These are phyloP conservation scores for Penicillium sp. DNA, from an alignment of 2,329 filamentous ascomycete genomes.

Conservation along the genomic window DNA sequence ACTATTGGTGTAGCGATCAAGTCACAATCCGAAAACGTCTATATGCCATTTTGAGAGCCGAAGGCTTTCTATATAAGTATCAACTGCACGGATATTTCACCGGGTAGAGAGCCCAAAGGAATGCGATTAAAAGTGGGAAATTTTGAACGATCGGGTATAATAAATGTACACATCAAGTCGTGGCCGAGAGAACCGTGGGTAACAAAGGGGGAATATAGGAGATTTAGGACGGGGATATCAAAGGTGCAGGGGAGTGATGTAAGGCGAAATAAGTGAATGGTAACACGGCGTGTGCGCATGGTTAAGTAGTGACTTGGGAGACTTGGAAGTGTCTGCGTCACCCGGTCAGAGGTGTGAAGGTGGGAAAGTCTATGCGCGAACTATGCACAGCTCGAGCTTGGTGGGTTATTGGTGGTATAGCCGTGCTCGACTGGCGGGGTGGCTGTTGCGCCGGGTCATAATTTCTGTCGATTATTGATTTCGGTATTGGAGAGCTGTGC, in stretches of 20 bases:
- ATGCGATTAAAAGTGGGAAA: conserved; percentile 4
- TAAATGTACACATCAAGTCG: conserved; percentile 26
- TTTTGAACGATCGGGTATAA: conserved; percentile 19
- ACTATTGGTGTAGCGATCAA: neutral
- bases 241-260: neutral
- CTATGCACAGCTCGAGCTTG: neutral
- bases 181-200: conserved; percentile 1
- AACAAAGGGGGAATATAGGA: neutral
- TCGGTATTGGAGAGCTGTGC: neutral
- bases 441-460: neutral
- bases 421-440: neutral
- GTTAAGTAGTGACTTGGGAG: neutral
- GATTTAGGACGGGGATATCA: neutral
- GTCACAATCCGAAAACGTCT: neutral
- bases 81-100: neutral
- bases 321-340: neutral
- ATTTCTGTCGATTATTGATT: neutral
- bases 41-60: neutral
- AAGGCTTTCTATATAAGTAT: neutral
- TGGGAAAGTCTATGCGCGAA: neutral
- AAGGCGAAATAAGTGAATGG: neutral
- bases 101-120: neutral
- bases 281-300: neutral
- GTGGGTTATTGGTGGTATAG: neutral
- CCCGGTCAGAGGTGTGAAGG: neutral